Evolutionary conservation across 129 eudicot genomes (phyloP), one percentile per base, ranked within the genome.

Genomic region (Lactuca sativa): DNA sequence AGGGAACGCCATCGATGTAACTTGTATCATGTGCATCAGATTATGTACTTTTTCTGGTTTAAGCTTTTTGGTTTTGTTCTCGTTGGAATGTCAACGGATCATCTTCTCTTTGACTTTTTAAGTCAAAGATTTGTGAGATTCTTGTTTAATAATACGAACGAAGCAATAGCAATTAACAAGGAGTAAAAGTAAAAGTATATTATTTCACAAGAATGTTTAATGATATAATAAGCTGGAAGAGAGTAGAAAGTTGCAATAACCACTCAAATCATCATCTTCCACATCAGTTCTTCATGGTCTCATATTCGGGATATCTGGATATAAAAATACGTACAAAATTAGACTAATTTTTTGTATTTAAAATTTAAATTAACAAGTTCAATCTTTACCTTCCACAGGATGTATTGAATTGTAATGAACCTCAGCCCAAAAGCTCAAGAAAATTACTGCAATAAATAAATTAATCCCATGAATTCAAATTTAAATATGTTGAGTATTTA

Each of bases 401-500:
- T 88, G 84, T 76, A 91, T 88, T 58, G 97, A 91, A 86, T 91
- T 91, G 92, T 91, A 91, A 87, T 91, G 97, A 69, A 91, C 97
- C 85, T 91, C 96, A 7, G 96, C 92, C 96, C 97, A 91, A 79
- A 91, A 91, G 87, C 97, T 91, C 75, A 91, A 73, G 77, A 80
- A 85, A 34, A 91, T 83, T 53, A 91, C 95, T 88, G 92, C 85
- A 83, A 64, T 21, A 43, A 60, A 33, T 57, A 18, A 69, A 16
- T 30, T 62, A 58, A 65, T 41, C 43, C 54, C 31, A 11, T 14
- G 9, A 70, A 59, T 30, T 31, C 14, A 5, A n/a, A 59, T 41
- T 25, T 16, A 53, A 0, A 63, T 57, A 31, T 37, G 43, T 44
- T 18, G 34, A 64, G 14, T 10, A 57, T 30, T 36, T 47, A n/a